Evolutionary conservation across 75 land plant genomes (phyloP).

Genomic region (Pinus albicaulis): DNA sequence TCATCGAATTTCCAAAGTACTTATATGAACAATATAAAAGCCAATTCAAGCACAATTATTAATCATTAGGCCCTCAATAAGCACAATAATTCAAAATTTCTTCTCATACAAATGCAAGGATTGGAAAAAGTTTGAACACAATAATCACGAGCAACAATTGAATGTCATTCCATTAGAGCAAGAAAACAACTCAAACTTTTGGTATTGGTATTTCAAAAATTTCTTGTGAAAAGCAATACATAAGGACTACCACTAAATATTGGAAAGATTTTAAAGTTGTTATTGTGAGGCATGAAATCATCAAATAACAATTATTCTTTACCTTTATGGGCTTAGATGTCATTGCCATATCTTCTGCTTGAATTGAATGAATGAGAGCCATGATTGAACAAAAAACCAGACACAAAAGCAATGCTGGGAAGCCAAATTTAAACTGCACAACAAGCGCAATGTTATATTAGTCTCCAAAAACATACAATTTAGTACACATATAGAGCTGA

Average conservation of each 20-base stretch:
- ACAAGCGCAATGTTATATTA: neutral
- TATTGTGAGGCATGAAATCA: neutral
- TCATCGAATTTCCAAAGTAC: neutral
- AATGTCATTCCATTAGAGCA: neutral
- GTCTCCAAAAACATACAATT: neutral
- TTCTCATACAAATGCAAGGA: no score
- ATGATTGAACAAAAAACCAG: constrained; percentile 88
- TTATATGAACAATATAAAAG: neutral
- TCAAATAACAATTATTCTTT: neutral
- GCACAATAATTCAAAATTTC: neutral
- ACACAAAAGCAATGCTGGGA: constrained; percentile 49
- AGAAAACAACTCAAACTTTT: neutral
- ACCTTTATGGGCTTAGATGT: constrained; percentile 85
- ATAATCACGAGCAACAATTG: neutral
- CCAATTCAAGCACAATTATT: neutral
- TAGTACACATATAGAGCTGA: no score
- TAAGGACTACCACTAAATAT: neutral
- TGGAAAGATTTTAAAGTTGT: neutral
- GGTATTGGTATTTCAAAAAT: neutral
- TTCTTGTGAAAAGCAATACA: neutral
- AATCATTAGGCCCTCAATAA: neutral
- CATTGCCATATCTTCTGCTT: constrained; percentile 86
- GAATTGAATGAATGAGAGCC: constrained; percentile 86
- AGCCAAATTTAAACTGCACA: constrained; percentile 93
- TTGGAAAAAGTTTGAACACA: no score